Conservation (phyloP, 345 rosid species). For the Aquilaria yunnanensis region DNA sequence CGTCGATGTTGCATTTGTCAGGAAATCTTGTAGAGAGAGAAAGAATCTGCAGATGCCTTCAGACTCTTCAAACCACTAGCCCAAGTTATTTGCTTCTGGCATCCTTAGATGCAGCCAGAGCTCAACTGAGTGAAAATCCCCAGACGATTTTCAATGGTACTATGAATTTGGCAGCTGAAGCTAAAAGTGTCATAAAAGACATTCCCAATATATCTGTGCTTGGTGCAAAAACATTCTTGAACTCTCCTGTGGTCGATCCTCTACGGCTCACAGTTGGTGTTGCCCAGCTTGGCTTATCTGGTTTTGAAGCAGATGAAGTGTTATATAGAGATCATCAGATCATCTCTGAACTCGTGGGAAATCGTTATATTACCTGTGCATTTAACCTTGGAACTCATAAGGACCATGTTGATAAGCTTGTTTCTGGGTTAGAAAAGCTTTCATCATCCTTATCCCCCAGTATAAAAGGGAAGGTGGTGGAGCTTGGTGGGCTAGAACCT, state of each 20-base stretch:
- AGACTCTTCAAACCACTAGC: conserved; percentile 48
- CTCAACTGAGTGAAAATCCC: conserved; percentile 43
- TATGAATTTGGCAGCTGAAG: conserved; percentile 31
- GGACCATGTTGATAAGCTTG: conserved; percentile 36
- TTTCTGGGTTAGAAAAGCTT: conserved; percentile 32
- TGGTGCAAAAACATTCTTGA: conserved; percentile 19
- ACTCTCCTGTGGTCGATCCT: conserved; percentile 35
- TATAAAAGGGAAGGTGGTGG: conserved; percentile 3
- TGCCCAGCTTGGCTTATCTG: conserved; percentile 38
- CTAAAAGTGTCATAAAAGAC: conserved; percentile 18
- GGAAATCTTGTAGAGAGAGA: conserved; percentile 42
- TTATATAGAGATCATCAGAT: conserved; percentile 28
- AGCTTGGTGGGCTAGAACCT: conserved; percentile 18
- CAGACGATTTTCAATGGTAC: conserved; percentile 27
- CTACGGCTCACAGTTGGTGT: conserved; percentile 48
- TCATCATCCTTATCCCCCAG: conserved; percentile 12
- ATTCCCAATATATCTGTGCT: conserved; percentile 35
- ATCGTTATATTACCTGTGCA: conserved; percentile 31
- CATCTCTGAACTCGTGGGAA: conserved; percentile 46
- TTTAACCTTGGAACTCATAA: conserved; percentile 45
- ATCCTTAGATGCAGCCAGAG: conserved; percentile 61
- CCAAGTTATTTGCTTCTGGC: conserved; percentile 57
- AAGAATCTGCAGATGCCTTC: conserved; percentile 42
- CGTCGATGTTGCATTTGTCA: conserved; percentile 57
- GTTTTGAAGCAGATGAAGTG: conserved; percentile 48